Evolutionary conservation across 2,329 filamentous ascomycete species (phyloP), one percentile per base, ranked within the genome.

Genomic region (Aspergillus fischeri): DNA sequence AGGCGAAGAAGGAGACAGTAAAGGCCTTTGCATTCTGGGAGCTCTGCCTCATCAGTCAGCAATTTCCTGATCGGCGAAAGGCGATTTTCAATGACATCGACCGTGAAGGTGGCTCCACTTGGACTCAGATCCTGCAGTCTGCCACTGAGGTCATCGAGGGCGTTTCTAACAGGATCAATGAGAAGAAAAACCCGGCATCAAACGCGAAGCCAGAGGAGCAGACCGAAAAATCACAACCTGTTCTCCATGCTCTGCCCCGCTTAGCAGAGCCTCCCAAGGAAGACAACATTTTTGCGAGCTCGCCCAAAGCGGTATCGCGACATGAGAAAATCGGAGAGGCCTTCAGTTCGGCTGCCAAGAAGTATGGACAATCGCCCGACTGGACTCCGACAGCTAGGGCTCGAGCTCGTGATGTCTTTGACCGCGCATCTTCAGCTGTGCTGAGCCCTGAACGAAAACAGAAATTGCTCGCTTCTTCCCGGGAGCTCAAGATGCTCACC

Each of bases 11-110:
- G 72, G 81, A 90, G 8, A 80, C 90, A 9, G 86, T 90, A 59
- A 87, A 85, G 83, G 83, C 86, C 0, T 96, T 95, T 72, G 92
- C 93, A 17, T 89, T 96, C 73, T 96, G 92, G 92, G 93, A 97
- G 70, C 79, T 97, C 28, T 85, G 86, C 29, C 81, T 90, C 55
- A 96, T 97, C 64, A 87, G 90, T 41, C 83, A 88, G 56, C 83
- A 85, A 54, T 92, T 89, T 61, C 81, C 87, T 17, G 81, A 85
- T n/a, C 86, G 92, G 35, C 85, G 93, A 53, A 90, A 88, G 72
- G 84, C 86, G 21, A 91, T 97, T 55, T 97, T 90, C 73, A 85
- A 87, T 57, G 93, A 97, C 65, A 90, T 96, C 60, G 91, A 96
- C 64, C 88, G 92, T 59, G 85, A 85, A 54, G 89, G 88, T 48